Conservation (phyloP, 225 moss, liverwort and hornwort species). For the Asterella californica region DNA sequence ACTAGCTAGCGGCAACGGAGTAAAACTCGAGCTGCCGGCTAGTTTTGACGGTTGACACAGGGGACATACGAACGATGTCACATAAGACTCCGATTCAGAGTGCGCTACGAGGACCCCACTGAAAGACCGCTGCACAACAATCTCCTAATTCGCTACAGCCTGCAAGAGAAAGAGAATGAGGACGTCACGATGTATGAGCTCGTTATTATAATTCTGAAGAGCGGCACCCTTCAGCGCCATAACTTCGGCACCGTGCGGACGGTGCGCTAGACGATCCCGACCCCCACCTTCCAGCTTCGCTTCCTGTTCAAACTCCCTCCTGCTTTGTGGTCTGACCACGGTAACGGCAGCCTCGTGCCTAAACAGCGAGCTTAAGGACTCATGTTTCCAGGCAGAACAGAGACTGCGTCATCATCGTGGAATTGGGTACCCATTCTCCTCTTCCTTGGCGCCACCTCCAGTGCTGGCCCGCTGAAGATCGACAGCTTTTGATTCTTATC, state of each 20-base stretch:
- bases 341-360: too few species aligned
- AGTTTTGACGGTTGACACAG: too few species aligned
- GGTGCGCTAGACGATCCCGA: neutral
- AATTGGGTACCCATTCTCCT: neutral
- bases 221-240: constrained; percentile 59
- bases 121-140: neutral
- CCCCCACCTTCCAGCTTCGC: constrained; percentile 17
- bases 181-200: constrained; percentile 69
- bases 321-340: too few species aligned
- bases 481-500: neutral
- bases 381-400: neutral
- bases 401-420: neutral
- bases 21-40: too few species aligned
- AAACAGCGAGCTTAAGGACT: neutral
- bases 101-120: neutral
- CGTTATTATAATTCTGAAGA: constrained; percentile 71
- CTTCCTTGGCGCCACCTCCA: neutral
- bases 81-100: too few species aligned
- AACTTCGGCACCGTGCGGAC: constrained; percentile 4
- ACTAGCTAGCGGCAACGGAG: too few species aligned
- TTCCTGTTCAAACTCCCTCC: neutral
- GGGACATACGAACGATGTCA: too few species aligned
- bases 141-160: neutral
- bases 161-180: constrained; percentile 1
- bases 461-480: neutral